phyloP scores from a whole-genome alignment of 805 yeast genomes.

The Saccharomycopsis guyanensis region DNA sequence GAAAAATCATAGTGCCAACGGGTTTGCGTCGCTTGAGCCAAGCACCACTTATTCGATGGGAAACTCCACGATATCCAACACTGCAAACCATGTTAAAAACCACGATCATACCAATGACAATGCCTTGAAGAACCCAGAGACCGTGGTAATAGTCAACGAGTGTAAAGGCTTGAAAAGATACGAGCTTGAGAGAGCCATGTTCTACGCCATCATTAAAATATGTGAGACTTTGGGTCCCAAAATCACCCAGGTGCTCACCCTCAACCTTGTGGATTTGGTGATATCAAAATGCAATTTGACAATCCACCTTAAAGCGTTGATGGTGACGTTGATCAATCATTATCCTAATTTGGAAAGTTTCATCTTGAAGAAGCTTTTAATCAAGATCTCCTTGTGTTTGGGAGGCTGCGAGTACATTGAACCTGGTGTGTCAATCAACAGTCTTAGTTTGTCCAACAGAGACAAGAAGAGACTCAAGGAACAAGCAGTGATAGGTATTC shows the following conservation, averaged over 20 bases:
- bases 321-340: conserved; percentile 11
- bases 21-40: conserved; percentile 16
- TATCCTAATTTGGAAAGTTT: conserved; percentile 20
- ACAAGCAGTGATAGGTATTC: conserved; percentile 19
- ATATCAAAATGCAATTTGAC: conserved; percentile 15
- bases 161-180: conserved; percentile 16
- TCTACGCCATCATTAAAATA: conserved; percentile 16
- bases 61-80: background rate
- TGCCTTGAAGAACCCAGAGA: background rate
- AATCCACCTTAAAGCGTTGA: conserved; percentile 10
- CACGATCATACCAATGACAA: background rate
- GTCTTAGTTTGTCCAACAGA: conserved; percentile 11
- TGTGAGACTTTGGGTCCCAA: conserved; percentile 16
- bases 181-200: conserved; percentile 20
- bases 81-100: background rate
- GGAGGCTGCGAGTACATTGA: conserved; percentile 19
- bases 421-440: conserved; percentile 20
- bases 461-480: conserved; percentile 13
- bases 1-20: background rate
- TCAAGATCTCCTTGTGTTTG: conserved; percentile 10
- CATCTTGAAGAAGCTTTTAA: conserved; percentile 14
- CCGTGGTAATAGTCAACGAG: conserved; percentile 1
- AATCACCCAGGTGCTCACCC: conserved; percentile 18
- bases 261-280: conserved; percentile 15
- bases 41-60: background rate